Evolutionary conservation across 441 rosid genomes (phyloP).

Genomic region (Dalechampia spathulata): DNA sequence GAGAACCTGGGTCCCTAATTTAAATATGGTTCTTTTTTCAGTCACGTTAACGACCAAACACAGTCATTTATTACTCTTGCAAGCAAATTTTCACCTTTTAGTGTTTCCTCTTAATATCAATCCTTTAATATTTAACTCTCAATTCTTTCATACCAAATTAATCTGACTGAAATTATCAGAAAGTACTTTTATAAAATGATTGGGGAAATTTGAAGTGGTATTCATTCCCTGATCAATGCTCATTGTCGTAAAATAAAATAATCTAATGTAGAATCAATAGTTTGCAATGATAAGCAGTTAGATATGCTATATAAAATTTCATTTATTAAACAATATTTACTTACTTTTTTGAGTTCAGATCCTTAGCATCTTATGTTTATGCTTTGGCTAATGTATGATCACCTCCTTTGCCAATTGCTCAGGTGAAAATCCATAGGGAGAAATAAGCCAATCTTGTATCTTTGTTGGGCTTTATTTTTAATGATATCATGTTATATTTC

Average conservation of each 20-base stretch:
- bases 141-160: no score
- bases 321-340: neutral
- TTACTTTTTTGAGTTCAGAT: neutral
- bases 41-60: no score
- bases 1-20: no score
- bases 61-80: no score
- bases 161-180: no score
- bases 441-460: neutral
- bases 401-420: neutral
- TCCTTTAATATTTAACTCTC: no score
- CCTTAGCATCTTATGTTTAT: neutral
- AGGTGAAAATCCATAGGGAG: neutral
- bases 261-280: neutral
- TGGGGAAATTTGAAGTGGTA: neutral
- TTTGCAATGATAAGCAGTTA: neutral
- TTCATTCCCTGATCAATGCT: neutral
- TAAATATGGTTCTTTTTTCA: no score
- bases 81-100: no score
- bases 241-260: neutral
- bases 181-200: neutral
- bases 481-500: constrained; percentile 8
- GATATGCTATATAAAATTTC: no score
- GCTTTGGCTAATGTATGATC: neutral
- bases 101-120: no score
- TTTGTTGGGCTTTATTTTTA: neutral